Percentiles rank a stretch among this genome's conserved stretches.
phyloP scores from a whole-genome alignment of 495 filamentous ascomycete genomes.

The Aspergillus hancockii region DNA sequence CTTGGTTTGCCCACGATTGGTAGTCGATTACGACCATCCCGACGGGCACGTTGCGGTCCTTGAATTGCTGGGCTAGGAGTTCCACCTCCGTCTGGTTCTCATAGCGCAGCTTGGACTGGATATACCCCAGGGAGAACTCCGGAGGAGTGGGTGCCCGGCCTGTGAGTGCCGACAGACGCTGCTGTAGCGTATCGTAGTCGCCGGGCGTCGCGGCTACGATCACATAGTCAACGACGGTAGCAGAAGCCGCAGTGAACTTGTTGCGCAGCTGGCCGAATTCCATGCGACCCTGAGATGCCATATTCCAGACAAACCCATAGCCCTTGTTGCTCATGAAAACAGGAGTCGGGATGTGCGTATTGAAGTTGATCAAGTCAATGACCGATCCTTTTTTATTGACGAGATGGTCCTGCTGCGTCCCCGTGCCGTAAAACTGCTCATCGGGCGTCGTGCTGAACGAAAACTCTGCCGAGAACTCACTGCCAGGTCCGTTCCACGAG shows the following conservation, averaged over 20 bases:
- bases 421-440: slow-evolving; percentile 33
- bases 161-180: slow-evolving; percentile 27
- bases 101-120: slow-evolving; percentile 38
- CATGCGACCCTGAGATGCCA: slow-evolving; percentile 31
- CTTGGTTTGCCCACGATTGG: slow-evolving; percentile 35
- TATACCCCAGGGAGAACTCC: slow-evolving; percentile 32
- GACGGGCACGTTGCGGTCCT: slow-evolving; percentile 25
- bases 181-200: slow-evolving; percentile 31
- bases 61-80: slow-evolving; percentile 25
- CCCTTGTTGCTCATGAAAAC: slow-evolving; percentile 33
- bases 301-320: slow-evolving; percentile 33
- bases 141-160: slow-evolving; percentile 31
- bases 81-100: slow-evolving; percentile 32
- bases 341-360: slow-evolving; percentile 29
- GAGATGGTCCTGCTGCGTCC: slow-evolving; percentile 32
- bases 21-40: slow-evolving; percentile 37
- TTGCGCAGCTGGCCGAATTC: slow-evolving; percentile 28
- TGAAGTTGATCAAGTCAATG: slow-evolving; percentile 32
- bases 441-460: slow-evolving; percentile 32
- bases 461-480: slow-evolving; percentile 29
- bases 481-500: slow-evolving; percentile 25
- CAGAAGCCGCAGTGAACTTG: slow-evolving; percentile 24
- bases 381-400: slow-evolving; percentile 31
- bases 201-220: slow-evolving; percentile 21
- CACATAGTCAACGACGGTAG: slow-evolving; percentile 32